Percentiles rank a stretch among this genome's conserved stretches.
Conservation (phyloP, 768 basidiomycete species). For the Leccinum boreale region DNA sequence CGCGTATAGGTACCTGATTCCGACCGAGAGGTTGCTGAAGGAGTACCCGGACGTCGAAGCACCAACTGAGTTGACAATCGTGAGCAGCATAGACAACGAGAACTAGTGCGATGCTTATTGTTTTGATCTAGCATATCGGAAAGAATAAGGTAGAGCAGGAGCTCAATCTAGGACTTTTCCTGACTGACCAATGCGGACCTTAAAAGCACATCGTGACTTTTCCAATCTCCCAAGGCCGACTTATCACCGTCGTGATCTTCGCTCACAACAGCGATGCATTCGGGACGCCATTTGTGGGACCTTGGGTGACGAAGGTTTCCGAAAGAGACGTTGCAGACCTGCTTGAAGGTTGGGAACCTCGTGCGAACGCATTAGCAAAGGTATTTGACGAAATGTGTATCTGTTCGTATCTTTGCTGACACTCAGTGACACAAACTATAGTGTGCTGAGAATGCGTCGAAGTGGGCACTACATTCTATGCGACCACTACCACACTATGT, state of each 20-base stretch:
- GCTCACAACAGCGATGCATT: slow-evolving; percentile 25
- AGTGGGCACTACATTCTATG: slow-evolving; percentile 41
- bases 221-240: slow-evolving; percentile 36
- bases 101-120: not conserved
- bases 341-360: slow-evolving; percentile 27
- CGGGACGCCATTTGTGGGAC: slow-evolving; percentile 31
- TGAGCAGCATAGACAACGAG: not conserved
- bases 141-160: slow-evolving; percentile 13
- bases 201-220: slow-evolving; percentile 39
- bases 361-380: slow-evolving; percentile 8
- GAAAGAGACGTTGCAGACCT: slow-evolving; percentile 30
- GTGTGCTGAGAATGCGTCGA: slow-evolving; percentile 35
- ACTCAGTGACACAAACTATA: slow-evolving; percentile 7
- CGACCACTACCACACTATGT: too few relatives aligned
- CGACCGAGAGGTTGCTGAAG: slow-evolving; percentile 24
- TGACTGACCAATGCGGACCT: not conserved
- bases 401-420: not conserved
- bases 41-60: slow-evolving; percentile 33
- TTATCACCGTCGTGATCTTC: slow-evolving; percentile 37
- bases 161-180: not conserved
- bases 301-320: slow-evolving; percentile 27
- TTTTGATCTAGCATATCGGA: slow-evolving; percentile 23
- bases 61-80: slow-evolving; percentile 25
- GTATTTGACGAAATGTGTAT: not conserved
- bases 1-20: slow-evolving; percentile 39